Conservation (phyloP, 2,329 filamentous ascomycete species). For the Fusarium sp. region DNA sequence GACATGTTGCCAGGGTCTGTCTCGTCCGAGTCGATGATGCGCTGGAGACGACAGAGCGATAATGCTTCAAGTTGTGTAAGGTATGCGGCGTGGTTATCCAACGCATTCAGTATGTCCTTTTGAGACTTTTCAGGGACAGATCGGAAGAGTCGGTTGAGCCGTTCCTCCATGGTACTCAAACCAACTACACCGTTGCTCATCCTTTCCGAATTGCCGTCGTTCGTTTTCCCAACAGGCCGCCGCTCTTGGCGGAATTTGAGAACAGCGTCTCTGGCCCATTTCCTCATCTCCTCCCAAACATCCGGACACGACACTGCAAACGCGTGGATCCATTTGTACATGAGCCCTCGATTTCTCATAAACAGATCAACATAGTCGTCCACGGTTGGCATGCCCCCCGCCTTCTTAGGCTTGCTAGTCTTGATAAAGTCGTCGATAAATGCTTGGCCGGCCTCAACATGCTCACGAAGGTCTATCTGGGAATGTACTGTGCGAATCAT, state of each 20-base stretch:
- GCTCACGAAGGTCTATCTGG: conserved; percentile 74
- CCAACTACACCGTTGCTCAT: conserved; percentile 16
- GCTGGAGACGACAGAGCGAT: conserved; percentile 64
- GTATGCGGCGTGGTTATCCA: conserved; percentile 70
- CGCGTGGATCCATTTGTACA: conserved; percentile 77
- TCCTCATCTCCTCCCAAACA: conserved; percentile 66
- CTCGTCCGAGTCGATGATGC: conserved; percentile 58
- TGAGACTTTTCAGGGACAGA: conserved; percentile 59
- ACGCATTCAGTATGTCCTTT: conserved; percentile 55
- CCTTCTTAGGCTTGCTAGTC: conserved; percentile 57
- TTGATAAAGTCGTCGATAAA: conserved; percentile 79
- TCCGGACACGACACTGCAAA: conserved; percentile 73
- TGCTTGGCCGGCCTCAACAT: conserved; percentile 70
- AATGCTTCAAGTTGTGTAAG: conserved; percentile 63
- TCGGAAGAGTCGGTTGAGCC: conserved; percentile 54
- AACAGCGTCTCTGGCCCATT: conserved; percentile 67
- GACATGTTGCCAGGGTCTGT: conserved; percentile 51
- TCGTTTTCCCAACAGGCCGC: background rate
- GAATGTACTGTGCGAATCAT: conserved; percentile 78
- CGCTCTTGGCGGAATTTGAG: conserved; percentile 60
- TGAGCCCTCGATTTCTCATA: conserved; percentile 67
- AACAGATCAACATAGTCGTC: conserved; percentile 77
- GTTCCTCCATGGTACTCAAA: conserved; percentile 50
- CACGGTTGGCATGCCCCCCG: conserved; percentile 62
- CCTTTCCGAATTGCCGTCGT: background rate